Conservation (phyloP, 345 rosid genomes). For the Citrus unshiu region DNA sequence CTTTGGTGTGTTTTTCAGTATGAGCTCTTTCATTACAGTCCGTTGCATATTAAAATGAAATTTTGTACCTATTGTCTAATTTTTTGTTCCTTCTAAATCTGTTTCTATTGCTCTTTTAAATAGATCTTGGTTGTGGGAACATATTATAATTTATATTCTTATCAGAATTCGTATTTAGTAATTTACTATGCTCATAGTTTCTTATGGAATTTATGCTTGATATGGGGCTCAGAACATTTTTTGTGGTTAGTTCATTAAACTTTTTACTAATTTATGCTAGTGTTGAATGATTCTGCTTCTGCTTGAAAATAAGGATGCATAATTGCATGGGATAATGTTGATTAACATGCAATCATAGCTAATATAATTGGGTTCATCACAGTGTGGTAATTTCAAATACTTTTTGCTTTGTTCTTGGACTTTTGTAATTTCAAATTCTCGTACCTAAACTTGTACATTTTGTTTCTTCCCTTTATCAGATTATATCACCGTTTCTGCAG, state of each 20-base stretch:
- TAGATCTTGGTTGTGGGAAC: neutral
- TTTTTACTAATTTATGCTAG: neutral
- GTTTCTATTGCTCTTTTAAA: neutral
- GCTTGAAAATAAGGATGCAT: neutral
- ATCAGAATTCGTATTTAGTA: neutral
- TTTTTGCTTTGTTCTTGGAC: neutral
- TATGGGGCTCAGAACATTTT: neutral
- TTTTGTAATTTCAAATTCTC: neutral
- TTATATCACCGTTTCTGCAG: conserved; percentile 2
- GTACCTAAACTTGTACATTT: neutral
- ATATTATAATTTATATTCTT: neutral
- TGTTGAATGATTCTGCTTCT: conserved; percentile 4
- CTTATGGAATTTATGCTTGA: neutral
- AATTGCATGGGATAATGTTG: neutral
- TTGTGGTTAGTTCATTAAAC: neutral
- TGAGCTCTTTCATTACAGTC: neutral
- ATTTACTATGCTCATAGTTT: neutral
- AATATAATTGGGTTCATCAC: neutral
- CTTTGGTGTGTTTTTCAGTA: neutral
- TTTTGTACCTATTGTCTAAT: neutral
- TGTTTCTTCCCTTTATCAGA: neutral
- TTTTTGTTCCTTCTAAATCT: neutral
- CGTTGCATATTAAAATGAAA: neutral
- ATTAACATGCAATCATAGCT: neutral
- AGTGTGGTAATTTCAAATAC: neutral